phyloP scores from a whole-genome alignment of 768 basidiomycete species.

The Naganishia friedmannii region DNA sequence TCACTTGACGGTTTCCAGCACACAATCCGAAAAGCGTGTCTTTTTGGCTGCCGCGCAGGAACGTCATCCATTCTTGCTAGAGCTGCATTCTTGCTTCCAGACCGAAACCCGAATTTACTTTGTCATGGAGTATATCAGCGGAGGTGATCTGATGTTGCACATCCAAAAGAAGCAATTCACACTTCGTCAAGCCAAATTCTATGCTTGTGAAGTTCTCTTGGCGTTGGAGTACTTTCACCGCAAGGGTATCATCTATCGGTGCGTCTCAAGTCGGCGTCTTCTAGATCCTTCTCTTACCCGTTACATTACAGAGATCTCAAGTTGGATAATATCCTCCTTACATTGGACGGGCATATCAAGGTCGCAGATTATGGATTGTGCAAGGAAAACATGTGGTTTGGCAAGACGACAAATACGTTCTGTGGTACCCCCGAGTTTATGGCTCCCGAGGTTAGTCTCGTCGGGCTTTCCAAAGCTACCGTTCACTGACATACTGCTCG shows the following conservation, averaged over 20 bases:
- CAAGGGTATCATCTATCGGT: constrained; percentile 99
- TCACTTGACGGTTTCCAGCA: constrained; percentile 58
- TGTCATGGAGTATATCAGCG: constrained; percentile 99
- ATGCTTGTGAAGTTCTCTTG: constrained; percentile 91
- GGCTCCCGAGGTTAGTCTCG: constrained; percentile 82
- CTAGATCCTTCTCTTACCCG: not conserved
- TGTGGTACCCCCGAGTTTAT: constrained; percentile 99
- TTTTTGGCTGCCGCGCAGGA: constrained; percentile 95
- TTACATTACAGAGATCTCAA: constrained; percentile 73
- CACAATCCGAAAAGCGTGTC: constrained; percentile 97
- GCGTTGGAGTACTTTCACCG: constrained; percentile 97
- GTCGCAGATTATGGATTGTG: constrained; percentile 98
- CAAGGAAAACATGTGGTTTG: constrained; percentile 98
- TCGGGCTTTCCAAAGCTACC: not conserved
- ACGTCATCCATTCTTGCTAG: constrained; percentile 94
- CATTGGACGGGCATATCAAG: constrained; percentile 95
- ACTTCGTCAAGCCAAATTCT: constrained; percentile 96
- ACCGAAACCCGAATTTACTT: constrained; percentile 99
- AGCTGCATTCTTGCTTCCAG: constrained; percentile 98
- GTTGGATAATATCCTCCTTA: constrained; percentile 94
- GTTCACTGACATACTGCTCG: constrained; percentile 8
- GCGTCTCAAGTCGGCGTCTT: constrained; percentile 38
- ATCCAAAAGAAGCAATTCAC: constrained; percentile 99
- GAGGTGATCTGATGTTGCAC: constrained; percentile 98
- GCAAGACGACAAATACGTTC: constrained; percentile 94